These are phyloP conservation scores for Plasmodium fragile DNA, from an alignment of 169 alveolate species.

Conservation along the genomic window DNA sequence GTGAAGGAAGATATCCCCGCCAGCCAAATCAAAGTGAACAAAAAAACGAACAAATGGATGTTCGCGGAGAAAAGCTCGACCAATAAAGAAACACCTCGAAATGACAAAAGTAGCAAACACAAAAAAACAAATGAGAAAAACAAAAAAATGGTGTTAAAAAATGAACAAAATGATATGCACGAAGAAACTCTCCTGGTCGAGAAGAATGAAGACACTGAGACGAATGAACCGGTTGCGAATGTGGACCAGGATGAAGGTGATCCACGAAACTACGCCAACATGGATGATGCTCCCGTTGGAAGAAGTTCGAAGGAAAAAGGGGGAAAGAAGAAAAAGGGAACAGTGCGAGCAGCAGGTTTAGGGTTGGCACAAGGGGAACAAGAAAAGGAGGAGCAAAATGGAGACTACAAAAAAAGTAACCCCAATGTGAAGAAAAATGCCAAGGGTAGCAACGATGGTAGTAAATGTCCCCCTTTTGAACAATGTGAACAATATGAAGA, in stretches of 20 bases:
- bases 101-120: neutral
- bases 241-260: neutral
- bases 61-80: neutral
- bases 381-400: neutral
- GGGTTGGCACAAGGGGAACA: neutral
- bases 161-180: neutral
- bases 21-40: neutral
- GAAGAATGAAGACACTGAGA: neutral
- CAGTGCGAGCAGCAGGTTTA: neutral
- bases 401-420: neutral
- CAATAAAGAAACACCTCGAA: neutral
- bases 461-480: neutral
- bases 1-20: neutral
- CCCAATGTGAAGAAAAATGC: neutral
- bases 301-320: neutral
- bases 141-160: neutral
- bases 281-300: neutral
- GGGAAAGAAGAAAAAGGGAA: neutral
- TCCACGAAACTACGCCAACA: neutral
- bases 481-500: no score
- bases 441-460: neutral
- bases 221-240: neutral
- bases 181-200: neutral
- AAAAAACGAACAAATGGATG: neutral
- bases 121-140: neutral